A percentile compares a stretch with the other conserved stretches of the same genome.
These are phyloP conservation scores for Lycium ferocissimum DNA, from an alignment of 257 asterid species.

Conservation along the genomic window DNA sequence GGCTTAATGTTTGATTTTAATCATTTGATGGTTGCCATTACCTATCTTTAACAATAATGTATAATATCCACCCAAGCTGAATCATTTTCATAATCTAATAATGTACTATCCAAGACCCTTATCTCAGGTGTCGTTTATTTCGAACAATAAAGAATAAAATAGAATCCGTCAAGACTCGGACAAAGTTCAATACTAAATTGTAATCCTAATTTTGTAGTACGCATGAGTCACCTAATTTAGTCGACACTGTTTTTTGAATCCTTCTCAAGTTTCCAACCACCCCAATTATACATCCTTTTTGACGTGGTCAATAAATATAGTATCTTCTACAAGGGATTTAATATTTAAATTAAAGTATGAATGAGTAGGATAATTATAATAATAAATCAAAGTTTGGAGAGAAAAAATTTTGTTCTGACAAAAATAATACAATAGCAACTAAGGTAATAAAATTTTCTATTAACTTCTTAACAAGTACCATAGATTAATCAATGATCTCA, in stretches of 20 bases:
- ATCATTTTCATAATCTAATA: conserved; percentile 15
- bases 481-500: no score
- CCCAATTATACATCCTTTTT: neutral
- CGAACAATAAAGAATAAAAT: neutral
- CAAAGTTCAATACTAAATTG: neutral
- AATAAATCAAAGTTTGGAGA: neutral
- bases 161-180: neutral
- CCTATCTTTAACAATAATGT: neutral
- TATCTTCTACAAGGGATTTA: no score
- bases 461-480: no score
- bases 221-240: neutral
- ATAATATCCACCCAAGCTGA: neutral
- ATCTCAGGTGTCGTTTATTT: neutral
- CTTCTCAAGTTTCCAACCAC: neutral
- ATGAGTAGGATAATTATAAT: neutral
- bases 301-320: neutral
- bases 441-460: neutral
- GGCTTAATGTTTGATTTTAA: neutral
- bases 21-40: neutral
- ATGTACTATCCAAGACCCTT: neutral
- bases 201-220: neutral
- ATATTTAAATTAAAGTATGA: no score
- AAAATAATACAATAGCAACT: neutral
- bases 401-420: neutral
- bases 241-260: neutral